Evolutionary conservation across 208 protist species (phyloP), one percentile per base, ranked within the genome.

Genomic region (Leishmania arabica): DNA sequence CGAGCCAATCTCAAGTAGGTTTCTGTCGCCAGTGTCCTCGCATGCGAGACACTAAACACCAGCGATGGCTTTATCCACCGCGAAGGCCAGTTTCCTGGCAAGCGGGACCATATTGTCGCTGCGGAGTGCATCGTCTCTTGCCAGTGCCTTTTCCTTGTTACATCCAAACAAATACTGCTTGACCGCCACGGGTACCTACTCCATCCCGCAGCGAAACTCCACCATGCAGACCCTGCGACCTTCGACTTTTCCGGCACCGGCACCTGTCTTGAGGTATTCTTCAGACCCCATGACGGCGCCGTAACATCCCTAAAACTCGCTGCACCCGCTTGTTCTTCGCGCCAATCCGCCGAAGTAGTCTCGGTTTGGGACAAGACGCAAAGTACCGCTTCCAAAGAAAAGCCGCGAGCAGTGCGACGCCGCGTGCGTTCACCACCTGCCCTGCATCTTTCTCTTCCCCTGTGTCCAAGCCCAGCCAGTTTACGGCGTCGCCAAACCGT

Each of bases 301-400:
- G 76, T 34, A 37, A 34, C 9, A 65, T 37, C 21, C 9, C 13
- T 47, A 72, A 37, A 75, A 78, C 47, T 65, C 77, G 24, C 78
- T 88, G 34, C 49, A 77, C 15, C 85, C 85, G 3, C 85, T 88
- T 15, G 74, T 84, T 40, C 70, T 85, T 65, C 78, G 77, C 53
- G 78, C 78, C 37, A 9, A 1, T 75, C 62, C 0, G 34, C 71
- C n/a, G 51, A 51, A 31, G 53, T n/a, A n/a, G 54, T 62, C 37
- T 11, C 8, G 21, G 11, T 13, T 24, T 2, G 40, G 4, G 37
- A n/a, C 1, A 51, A 73, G 34, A 79, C 83, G 69, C 53, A 81
- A 80, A 31, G 24, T 72, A 76, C 42, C 78, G 71, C 34, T 85
- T 88, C 54, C 21, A 79, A n/a, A 65, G 81, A 54, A 21, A 65